Base-by-base conservation (phyloP, 306 rosid genomes). In the Cucurbita pepo region DNA sequence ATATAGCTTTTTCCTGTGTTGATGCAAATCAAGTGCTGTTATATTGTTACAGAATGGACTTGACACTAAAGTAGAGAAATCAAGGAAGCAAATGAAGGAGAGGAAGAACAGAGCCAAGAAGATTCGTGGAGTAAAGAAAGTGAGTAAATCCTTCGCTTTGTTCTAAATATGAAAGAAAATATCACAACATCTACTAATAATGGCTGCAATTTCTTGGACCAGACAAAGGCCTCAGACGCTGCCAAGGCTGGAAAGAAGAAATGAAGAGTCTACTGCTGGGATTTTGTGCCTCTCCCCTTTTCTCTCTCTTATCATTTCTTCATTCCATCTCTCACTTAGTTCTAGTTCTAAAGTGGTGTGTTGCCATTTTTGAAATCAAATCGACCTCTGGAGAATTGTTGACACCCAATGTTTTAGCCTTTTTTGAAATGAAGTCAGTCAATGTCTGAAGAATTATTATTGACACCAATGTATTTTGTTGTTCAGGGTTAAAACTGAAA, bases 91-190 rank as follows among this genome's bases (percentile, higher is more conserved):
- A 71, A 40, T 93, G 89, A 93, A 93, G 83, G 98, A 93, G 55
- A 88, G 98, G 45, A 93, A 93, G 88, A 90, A 93, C 53, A 79
- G 96, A 30, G 88, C 98, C 1, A 85, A 82, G 89, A 93, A 93
- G 84, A 88, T 93, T 48, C 90, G 97, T 54, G 97, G 96, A 30
- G 96, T 93, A 3, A 90, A 90, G 90, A 90, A 88, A 88, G 98
- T 90, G 72, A 54, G 72, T 18, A 4, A 19, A 34, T 1, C 43
- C 61, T 56, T 56, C 37, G 10, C 8, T 15, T 6, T 8, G 2
- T 51, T 36, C 44, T 36, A 25, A 5, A 25, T 12, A 0, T 14
- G 44, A 14, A 60, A 12, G 34, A 30, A 30, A 30, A 60, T 11
- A 60, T 34, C 66, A 34, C 3, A 34, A 21, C 56, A 38, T 57